Evolutionary conservation across 257 asterid genomes (phyloP).

Genomic region (Primulina eburnea): DNA sequence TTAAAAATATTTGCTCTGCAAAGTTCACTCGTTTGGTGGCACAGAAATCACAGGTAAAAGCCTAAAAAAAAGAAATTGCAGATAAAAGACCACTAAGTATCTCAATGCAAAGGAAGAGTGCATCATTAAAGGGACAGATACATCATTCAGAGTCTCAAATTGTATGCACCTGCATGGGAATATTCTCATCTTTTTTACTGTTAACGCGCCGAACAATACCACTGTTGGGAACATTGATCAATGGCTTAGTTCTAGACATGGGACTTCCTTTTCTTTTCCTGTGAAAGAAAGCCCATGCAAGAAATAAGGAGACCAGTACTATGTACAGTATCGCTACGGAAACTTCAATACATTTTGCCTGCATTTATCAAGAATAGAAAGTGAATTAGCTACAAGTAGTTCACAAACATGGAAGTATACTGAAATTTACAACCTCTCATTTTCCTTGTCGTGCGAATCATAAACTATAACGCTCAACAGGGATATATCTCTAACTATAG

Average conservation of each 20-base stretch:
- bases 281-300: conserved; percentile 88
- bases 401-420: not conserved
- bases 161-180: conserved; percentile 83
- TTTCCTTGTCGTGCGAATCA: too few relatives aligned
- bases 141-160: conserved; percentile 15
- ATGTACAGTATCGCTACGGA: conserved; percentile 67
- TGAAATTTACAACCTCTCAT: not conserved
- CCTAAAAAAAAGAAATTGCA: not conserved
- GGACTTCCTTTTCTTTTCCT: conserved; percentile 56
- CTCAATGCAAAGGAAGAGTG: not conserved
- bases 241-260: conserved; percentile 58
- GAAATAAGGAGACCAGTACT: conserved; percentile 65
- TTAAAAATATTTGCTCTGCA: not conserved
- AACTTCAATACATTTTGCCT: conserved; percentile 95
- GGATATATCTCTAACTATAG: conserved; percentile 39
- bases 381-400: conserved; percentile 9
- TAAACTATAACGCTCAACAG: not conserved
- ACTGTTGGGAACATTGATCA: conserved; percentile 61
- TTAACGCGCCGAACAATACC: conserved; percentile 69
- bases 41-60: conserved; percentile 5
- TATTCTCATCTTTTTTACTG: conserved; percentile 78
- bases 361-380: conserved; percentile 35
- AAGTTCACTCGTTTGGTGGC: not conserved
- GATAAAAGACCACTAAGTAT: not conserved
- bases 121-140: not conserved